Base-by-base conservation (phyloP, 2,329 filamentous ascomycete species). In the Penicillium decumbens region DNA sequence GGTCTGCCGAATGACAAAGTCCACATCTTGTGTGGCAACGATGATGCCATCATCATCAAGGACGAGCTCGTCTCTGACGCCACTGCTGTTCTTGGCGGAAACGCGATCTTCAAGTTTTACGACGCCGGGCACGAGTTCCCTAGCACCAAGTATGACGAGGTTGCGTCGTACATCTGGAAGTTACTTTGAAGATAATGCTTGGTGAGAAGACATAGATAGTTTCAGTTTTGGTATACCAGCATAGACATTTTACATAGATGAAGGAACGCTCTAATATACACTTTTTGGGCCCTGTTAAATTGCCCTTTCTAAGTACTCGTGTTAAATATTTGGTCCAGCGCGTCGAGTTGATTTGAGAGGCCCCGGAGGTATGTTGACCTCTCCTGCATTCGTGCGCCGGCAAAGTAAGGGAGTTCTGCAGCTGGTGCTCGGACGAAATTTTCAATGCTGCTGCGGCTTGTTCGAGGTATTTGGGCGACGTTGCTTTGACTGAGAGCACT, bases 81-180 rank as follows among this genome's bases (percentile, higher is more conserved):
- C 2, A 74, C 69, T 8, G 70, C 70, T 9, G 77, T 78, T 12
- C 66, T 89, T 20, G 82, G 83, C 2, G 68, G 73, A 23, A 81
- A 84, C 48, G 76, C 85, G 3, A 74, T 80, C 49, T 76, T 84
- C 43, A 72, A 76, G 37, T 69, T 80, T 23, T 61, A 88, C 13
- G 75, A 80, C 23, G 84, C 80, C 4, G 86, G 85, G 0, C 87
- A 90, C 64, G 86, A 89, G 61, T 72, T 89, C 51, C 83, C 82
- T 1, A 82, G 88, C 55, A 80, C 80, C 10, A 77, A 77, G 48
- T 80, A 80, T 2, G 70, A 74, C 8, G 78, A 82, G 47, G 76
- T 88, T 48, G 82, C 80, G 1, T 66, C 74, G n/a, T 67, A 70
- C n/a, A 75, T 82, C 33, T 60, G 66, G 43, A 68, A 71, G 13